Base-by-base conservation (phyloP, 2,329 filamentous ascomycete genomes). In the Claviceps pazoutovae region DNA sequence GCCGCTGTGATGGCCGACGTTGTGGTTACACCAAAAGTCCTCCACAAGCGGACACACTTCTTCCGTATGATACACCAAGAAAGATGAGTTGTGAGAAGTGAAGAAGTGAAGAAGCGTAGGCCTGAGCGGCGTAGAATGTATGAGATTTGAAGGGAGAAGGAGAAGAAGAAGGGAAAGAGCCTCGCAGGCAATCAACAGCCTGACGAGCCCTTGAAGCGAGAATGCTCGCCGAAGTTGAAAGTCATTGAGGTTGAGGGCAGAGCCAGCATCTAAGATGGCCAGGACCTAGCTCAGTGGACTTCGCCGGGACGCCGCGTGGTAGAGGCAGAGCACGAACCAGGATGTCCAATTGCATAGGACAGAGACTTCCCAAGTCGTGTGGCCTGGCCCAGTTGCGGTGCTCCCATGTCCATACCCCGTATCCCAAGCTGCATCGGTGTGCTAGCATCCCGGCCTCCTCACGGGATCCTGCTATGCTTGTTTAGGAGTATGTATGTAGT, bases 391-490 rank as follows among this genome's bases (percentile, higher is more conserved):
- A 38, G 37, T 42, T 41, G 23, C 37, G 19, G 16, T 49, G 47
- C 17, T 41, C 26, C 48, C 48, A 44, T 49, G 48, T 49, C 37
- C 48, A 23, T 13, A 50, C 30, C 30, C 48, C 41, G 34, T 45
- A 48, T 41, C 21, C 47, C 39, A 43, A 42, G 38, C 48, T 49
- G 38, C 43, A 44, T 47, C 47, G 47, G 48, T 34, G 23, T 9
- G 21, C 23, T n/a, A 50, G 16, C 38, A 53, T 37, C 51, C 47
- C 43, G 36, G 51, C 21, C 39, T 16, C 19, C 46, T 48, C 19
- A 46, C 47, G 47, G 51, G 42, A 50, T 46, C 34, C 36, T 30
- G 51, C 51, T 53, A 50, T 39, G 16, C 51, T 50, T 19, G 42
- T 50, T 53, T 47, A 47, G 37, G 51, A 42, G 51, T 47, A 53